Percentiles rank a stretch among this genome's conserved stretches.
Evolutionary conservation across 2,329 filamentous ascomycete genomes (phyloP).

Genomic region (Sporothrix humicola): DNA sequence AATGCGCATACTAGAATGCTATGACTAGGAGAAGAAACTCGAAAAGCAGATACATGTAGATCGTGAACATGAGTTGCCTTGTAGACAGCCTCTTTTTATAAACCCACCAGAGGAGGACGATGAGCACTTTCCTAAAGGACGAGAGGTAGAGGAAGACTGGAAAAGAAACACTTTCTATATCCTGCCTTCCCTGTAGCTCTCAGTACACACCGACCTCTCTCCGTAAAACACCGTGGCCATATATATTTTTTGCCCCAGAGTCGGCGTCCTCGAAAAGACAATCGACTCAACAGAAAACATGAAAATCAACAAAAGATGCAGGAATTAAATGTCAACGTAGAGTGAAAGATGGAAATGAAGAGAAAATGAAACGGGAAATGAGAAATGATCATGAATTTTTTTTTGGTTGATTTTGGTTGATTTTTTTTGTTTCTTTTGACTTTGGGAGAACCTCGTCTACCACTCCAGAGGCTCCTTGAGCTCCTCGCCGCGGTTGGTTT

Average conservation of each 20-base stretch:
- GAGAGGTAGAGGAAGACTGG: not conserved
- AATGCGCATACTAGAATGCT: too few species aligned
- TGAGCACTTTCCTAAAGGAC: too few species aligned
- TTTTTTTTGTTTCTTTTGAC: not conserved
- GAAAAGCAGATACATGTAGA: too few species aligned
- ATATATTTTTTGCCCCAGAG: not conserved
- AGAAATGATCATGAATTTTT: not conserved
- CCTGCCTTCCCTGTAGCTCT: not conserved
- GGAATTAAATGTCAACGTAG: not conserved
- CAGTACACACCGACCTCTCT: not conserved
- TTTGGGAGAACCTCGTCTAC: slow-evolving; percentile 53
- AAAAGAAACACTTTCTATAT: slow-evolving; percentile 21
- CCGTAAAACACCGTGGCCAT: slow-evolving; percentile 1
- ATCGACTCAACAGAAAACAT: not conserved
- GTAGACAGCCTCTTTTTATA: not conserved
- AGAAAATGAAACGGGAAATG: not conserved
- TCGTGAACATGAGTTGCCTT: too few species aligned
- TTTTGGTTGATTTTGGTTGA: not conserved
- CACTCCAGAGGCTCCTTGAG: slow-evolving; percentile 88
- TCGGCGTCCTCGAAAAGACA: not conserved
- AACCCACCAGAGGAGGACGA: slow-evolving; percentile 9
- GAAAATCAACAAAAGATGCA: not conserved
- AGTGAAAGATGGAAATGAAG: not conserved
- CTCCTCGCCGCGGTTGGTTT: slow-evolving; percentile 85
- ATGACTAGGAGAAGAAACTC: too few species aligned